Evolutionary conservation across 2,329 filamentous ascomycete genomes (phyloP).

Genomic region (Pseudogymnoascus sp.): DNA sequence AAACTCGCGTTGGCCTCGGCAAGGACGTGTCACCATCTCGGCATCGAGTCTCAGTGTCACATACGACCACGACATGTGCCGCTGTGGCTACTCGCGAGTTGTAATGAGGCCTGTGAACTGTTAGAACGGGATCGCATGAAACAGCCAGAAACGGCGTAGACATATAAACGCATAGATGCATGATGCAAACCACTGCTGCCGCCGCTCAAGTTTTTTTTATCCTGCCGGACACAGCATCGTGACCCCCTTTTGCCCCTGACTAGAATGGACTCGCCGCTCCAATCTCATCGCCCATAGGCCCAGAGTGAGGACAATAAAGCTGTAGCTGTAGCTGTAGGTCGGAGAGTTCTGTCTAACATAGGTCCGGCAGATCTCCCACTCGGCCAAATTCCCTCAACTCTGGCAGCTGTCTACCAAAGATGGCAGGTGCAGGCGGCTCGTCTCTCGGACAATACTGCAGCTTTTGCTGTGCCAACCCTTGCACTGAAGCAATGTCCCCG

Average conservation of each 20-base stretch:
- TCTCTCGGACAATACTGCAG: conserved; percentile 6
- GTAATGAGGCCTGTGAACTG: background rate
- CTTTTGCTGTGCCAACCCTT: background rate
- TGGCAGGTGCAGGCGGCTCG: background rate
- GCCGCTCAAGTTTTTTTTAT: background rate
- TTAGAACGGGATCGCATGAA: background rate
- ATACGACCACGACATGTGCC: background rate
- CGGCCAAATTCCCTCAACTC: background rate
- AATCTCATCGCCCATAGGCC: background rate
- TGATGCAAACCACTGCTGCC: background rate
- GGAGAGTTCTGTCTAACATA: background rate
- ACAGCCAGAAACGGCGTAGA: background rate
- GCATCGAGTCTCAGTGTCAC: background rate
- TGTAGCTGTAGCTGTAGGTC: background rate
- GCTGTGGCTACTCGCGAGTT: background rate
- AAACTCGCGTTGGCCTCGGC: background rate
- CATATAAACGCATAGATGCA: background rate
- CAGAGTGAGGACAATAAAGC: background rate
- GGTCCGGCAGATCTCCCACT: background rate
- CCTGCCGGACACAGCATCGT: background rate
- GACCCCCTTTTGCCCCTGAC: background rate
- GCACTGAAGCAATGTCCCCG: background rate
- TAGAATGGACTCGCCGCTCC: background rate
- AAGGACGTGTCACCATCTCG: conserved; percentile 1
- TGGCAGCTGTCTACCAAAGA: background rate